A percentile compares a stretch with the other conserved stretches of the same genome.
Evolutionary conservation across 108 stramenopile species (phyloP).

Genomic region (Cyclotella choctawhatcheeana): DNA sequence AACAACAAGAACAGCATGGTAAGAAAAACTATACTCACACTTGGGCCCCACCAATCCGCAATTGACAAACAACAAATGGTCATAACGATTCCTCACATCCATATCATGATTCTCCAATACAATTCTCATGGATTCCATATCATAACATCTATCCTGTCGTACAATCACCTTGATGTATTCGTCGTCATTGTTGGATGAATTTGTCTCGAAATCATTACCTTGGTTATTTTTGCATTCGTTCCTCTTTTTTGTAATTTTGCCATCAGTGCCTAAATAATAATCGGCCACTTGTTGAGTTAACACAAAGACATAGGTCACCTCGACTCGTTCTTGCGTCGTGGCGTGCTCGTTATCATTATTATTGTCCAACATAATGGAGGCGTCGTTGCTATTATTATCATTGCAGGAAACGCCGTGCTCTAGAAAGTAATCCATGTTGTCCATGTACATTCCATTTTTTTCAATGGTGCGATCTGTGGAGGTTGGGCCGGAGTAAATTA

Average conservation of each 20-base stretch:
- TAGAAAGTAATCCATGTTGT: slow-evolving; percentile 58
- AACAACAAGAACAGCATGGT: too few relatives aligned
- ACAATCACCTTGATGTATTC: slow-evolving; percentile 37
- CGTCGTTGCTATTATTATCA: slow-evolving; percentile 24
- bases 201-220: background rate
- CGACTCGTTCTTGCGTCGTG: too few relatives aligned
- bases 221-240: slow-evolving; percentile 22
- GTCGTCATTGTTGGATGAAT: background rate
- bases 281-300: slow-evolving; percentile 49
- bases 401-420: slow-evolving; percentile 55
- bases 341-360: too few relatives aligned
- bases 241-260: slow-evolving; percentile 38
- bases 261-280: slow-evolving; percentile 34
- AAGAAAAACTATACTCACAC: slow-evolving; percentile 37
- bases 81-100: slow-evolving; percentile 37
- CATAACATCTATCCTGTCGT: slow-evolving; percentile 55
- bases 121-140: slow-evolving; percentile 55
- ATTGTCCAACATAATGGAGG: slow-evolving; percentile 7
- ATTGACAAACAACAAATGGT: slow-evolving; percentile 61
- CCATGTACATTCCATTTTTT: slow-evolving; percentile 61
- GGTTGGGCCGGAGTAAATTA: slow-evolving; percentile 61
- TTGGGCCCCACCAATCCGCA: slow-evolving; percentile 61
- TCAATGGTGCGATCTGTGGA: slow-evolving; percentile 47
- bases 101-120: slow-evolving; percentile 29
- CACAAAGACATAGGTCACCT: slow-evolving; percentile 45